A percentile compares a stretch with the other conserved stretches of the same genome.
phyloP scores from a whole-genome alignment of 208 protist species.

The Trypanosoma vivax region DNA sequence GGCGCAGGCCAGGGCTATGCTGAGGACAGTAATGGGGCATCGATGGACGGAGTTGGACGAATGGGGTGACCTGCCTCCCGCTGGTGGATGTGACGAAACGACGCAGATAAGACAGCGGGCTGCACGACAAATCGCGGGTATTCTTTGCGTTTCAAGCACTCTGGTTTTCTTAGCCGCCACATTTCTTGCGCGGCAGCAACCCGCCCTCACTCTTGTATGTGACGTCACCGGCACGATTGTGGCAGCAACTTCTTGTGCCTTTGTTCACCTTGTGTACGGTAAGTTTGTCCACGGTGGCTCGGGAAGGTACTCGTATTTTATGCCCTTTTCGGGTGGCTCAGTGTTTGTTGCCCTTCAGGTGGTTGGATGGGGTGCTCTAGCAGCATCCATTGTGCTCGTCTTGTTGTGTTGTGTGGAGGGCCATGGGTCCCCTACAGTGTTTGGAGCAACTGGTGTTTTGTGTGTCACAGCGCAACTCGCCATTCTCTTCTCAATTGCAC shows the following conservation, averaged over 20 bases:
- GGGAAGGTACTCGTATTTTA: slow-evolving; percentile 48
- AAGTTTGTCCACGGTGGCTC: slow-evolving; percentile 38
- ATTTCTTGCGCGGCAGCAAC: slow-evolving; percentile 36
- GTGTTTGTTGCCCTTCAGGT: slow-evolving; percentile 48
- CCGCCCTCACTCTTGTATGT: slow-evolving; percentile 52
- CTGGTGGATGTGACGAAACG: slow-evolving; percentile 15
- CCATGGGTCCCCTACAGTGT: slow-evolving; percentile 25
- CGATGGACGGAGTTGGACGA: slow-evolving; percentile 9
- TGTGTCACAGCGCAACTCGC: slow-evolving; percentile 43
- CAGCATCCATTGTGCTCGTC: slow-evolving; percentile 31
- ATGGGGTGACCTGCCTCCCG: slow-evolving; percentile 9
- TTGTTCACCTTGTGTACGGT: slow-evolving; percentile 57
- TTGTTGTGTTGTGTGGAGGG: slow-evolving; percentile 36
- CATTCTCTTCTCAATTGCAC: slow-evolving; percentile 36
- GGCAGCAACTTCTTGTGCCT: slow-evolving; percentile 48
- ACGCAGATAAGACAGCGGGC: slow-evolving; percentile 23
- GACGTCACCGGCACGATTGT: slow-evolving; percentile 33
- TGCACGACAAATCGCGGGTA: slow-evolving; percentile 42
- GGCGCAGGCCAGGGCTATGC: slow-evolving; percentile 11
- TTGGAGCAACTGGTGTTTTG: slow-evolving; percentile 27
- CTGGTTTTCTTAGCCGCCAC: slow-evolving; percentile 38
- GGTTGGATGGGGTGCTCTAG: slow-evolving; percentile 51
- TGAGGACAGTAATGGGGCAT: slow-evolving; percentile 18
- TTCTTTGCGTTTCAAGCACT: slow-evolving; percentile 29
- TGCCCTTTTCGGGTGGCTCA: slow-evolving; percentile 62